Base-by-base conservation (phyloP, 345 rosid species). In the Noccaea caerulescens region DNA sequence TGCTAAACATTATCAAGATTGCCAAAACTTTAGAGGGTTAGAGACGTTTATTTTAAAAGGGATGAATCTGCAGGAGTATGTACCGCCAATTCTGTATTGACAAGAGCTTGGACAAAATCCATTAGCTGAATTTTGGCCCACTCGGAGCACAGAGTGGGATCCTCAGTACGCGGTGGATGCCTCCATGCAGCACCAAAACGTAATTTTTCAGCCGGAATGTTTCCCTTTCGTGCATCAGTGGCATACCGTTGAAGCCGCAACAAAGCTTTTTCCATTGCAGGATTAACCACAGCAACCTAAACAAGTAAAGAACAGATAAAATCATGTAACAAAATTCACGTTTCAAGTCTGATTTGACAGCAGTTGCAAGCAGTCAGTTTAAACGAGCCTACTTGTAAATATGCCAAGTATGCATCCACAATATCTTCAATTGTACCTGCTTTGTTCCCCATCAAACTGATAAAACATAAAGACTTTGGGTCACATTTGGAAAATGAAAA, bases 71-170 rank as follows among this genome's bases (percentile, higher is more conserved):
- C 32, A 73, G 69, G 52, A 63, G 69, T 66, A 16, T 42, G 39
- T 58, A 89, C 98, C 84, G 96, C 98, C 39, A 92, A 85, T 55
- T 89, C 99, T 41, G 91, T 64, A 56, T 76, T 86, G 54, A 72
- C 86, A 41, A 95, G 81, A 72, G 85, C 84, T 77, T 88, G 96
- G 71, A 95, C 81, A 69, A 88, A 95, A 82, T 92, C 99, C 88
- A 95, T 75, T 38, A 92, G 84, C 76, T 95, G 99, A 80, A 95
- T 85, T 83, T 92, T 88, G 41, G 97, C 97, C 98, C 98, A 89
- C 25, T 72, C 84, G 20, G 71, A 69, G 66, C 59, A 58, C 42
- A 42, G 1, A 52, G 71, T 58, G 39, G 85, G 81, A 72, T 85
- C 80, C 43, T 85, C 76, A 4, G 72, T 71, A 52, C 10, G 71